These are phyloP conservation scores for Takashimella koratensis DNA, from an alignment of 1,284 basidiomycete genomes.

Conservation along the genomic window DNA sequence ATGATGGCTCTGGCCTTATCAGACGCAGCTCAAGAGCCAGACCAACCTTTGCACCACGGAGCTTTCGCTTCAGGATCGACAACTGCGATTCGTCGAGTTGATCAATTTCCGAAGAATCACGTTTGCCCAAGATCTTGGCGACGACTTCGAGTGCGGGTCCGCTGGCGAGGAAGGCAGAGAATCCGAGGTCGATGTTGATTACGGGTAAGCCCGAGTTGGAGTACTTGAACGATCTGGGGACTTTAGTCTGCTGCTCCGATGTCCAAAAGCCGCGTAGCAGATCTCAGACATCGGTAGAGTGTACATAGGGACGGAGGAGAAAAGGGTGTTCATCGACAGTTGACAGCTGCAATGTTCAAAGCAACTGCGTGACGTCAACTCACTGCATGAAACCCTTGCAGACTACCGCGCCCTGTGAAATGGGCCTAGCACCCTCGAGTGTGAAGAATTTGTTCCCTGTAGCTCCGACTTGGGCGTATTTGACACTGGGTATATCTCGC, in stretches of 20 bases:
- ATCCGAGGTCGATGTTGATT: slow-evolving; percentile 42
- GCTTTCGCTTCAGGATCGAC: slow-evolving; percentile 27
- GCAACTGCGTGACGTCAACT: no score
- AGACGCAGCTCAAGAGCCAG: no score
- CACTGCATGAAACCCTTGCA: slow-evolving; percentile 46
- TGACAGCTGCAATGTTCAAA: neutral
- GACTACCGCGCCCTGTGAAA: slow-evolving; percentile 38
- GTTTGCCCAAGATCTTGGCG: slow-evolving; percentile 26
- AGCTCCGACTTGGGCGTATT: slow-evolving; percentile 40
- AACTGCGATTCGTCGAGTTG: slow-evolving; percentile 19
- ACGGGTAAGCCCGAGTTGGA: slow-evolving; percentile 32
- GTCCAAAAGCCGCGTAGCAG: neutral
- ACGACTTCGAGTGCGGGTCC: slow-evolving; percentile 43
- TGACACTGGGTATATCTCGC: slow-evolving; percentile 36
- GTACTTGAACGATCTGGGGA: slow-evolving; percentile 39
- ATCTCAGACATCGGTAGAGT: neutral
- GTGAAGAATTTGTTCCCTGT: slow-evolving; percentile 43
- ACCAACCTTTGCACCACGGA: slow-evolving; percentile 33
- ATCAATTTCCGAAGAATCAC: slow-evolving; percentile 8
- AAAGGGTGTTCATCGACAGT: neutral
- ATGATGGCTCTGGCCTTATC: no score
- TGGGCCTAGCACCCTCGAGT: slow-evolving; percentile 26
- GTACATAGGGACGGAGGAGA: neutral
- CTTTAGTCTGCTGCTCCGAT: neutral
- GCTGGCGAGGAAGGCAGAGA: slow-evolving; percentile 42